A percentile compares a stretch with the other conserved stretches of the same genome.
Evolutionary conservation across 2,329 filamentous ascomycete species (phyloP).

Genomic region (Colletotrichum godetiae): DNA sequence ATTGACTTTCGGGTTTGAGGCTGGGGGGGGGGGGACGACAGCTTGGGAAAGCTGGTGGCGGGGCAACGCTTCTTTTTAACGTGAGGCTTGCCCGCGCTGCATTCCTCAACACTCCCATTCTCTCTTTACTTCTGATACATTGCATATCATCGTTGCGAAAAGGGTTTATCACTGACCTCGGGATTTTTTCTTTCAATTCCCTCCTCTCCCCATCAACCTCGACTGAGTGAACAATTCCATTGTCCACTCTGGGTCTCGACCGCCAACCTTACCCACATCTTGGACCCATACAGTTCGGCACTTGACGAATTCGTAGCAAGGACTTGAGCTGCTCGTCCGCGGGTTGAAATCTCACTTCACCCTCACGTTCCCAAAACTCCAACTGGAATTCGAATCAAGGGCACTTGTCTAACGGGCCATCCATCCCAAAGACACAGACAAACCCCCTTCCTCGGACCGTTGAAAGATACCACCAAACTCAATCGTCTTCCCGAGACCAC

Average conservation of each 20-base stretch:
- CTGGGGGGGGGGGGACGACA: neutral
- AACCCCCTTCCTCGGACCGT: neutral
- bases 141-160: neutral
- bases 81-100: slow-evolving; percentile 21
- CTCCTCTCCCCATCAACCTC: neutral
- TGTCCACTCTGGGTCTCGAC: neutral
- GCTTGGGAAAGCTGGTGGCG: slow-evolving; percentile 53
- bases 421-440: neutral
- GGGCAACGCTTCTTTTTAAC: slow-evolving; percentile 59
- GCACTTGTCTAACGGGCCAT: neutral
- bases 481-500: neutral
- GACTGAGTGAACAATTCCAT: neutral
- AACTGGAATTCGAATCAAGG: neutral
- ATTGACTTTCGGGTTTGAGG: slow-evolving; percentile 44
- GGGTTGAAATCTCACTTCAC: neutral
- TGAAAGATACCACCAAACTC: neutral
- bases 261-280: neutral
- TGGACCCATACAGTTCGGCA: neutral
- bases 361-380: neutral
- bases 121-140: neutral
- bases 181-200: neutral
- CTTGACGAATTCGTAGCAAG: neutral
- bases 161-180: neutral
- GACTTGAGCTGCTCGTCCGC: neutral
- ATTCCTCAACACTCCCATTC: slow-evolving; percentile 19